phyloP scores from a whole-genome alignment of 495 filamentous ascomycete genomes.

The Penicillium silybi region DNA sequence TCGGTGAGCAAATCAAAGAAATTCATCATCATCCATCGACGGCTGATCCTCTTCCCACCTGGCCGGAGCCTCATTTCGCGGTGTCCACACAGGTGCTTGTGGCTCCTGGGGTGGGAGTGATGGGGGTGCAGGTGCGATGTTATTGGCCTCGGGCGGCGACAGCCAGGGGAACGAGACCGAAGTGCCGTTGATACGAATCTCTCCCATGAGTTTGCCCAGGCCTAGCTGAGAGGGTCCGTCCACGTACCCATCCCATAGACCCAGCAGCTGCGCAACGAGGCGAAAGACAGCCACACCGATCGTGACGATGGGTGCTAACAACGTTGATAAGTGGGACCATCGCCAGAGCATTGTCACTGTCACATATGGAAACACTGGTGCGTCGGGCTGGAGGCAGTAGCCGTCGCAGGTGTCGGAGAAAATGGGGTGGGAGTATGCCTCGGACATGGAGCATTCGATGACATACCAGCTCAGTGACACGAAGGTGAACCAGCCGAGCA shows the following conservation, averaged over 20 bases:
- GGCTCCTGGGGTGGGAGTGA: conserved; percentile 6
- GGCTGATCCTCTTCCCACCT: conserved; percentile 14
- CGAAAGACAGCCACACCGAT: conserved; percentile 28
- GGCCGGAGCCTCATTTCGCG: conserved; percentile 7
- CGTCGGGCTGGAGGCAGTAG: conserved; percentile 44
- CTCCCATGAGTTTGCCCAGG: conserved; percentile 26
- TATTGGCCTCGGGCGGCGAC: conserved; percentile 9
- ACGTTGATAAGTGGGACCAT: conserved; percentile 34
- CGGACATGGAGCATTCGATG: conserved; percentile 58
- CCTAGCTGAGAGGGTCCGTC: conserved; percentile 24
- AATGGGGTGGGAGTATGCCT: conserved; percentile 56
- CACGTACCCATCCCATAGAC: conserved; percentile 44
- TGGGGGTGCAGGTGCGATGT: conserved; percentile 3
- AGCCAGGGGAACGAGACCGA: conserved; percentile 25
- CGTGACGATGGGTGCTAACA: conserved; percentile 32
- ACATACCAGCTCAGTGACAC: conserved; percentile 52
- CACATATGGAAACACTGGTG: conserved; percentile 44
- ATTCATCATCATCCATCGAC: conserved; percentile 38
- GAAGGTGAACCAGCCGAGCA: conserved; percentile 49
- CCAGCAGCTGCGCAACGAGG: conserved; percentile 34
- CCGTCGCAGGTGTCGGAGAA: conserved; percentile 43
- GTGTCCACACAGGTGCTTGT: conserved; percentile 16
- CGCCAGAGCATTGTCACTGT: conserved; percentile 46
- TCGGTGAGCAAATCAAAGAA: conserved; percentile 24
- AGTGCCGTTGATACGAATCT: conserved; percentile 35